phyloP scores from a whole-genome alignment of 768 basidiomycete genomes.

The Calocera viscosa region DNA sequence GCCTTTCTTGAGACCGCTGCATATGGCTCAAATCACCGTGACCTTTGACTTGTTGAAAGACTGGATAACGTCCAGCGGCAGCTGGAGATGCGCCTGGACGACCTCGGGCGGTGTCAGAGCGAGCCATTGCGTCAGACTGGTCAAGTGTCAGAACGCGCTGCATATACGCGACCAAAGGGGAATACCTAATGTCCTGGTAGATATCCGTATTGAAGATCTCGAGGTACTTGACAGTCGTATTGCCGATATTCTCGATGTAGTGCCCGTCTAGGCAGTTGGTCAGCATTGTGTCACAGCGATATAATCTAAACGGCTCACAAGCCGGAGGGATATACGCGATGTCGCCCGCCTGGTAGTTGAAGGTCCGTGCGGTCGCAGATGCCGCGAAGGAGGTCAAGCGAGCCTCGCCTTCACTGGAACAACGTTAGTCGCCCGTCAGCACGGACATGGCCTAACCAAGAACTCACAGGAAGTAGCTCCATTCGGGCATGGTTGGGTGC shows the following conservation, averaged over 20 bases:
- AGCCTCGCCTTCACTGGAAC: conserved; percentile 37
- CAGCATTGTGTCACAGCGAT: neutral
- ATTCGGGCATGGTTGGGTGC: conserved; percentile 45
- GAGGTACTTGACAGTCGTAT: conserved; percentile 43
- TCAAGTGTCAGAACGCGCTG: neutral
- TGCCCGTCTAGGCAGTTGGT: conserved; percentile 30
- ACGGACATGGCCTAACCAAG: too few species aligned
- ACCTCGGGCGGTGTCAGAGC: conserved; percentile 45
- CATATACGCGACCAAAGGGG: too few species aligned
- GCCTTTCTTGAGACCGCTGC: neutral
- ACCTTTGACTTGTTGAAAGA: neutral
- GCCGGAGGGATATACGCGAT: conserved; percentile 30
- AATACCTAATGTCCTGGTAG: conserved; percentile 41
- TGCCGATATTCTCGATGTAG: conserved; percentile 56
- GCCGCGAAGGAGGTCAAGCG: conserved; percentile 49
- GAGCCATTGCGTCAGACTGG: conserved; percentile 45
- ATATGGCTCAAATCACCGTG: neutral
- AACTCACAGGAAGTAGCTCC: conserved; percentile 26
- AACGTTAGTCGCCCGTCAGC: neutral
- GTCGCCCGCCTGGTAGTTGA: conserved; percentile 51
- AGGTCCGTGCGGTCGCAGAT: conserved; percentile 42
- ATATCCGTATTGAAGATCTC: conserved; percentile 49
- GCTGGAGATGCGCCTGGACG: conserved; percentile 30
- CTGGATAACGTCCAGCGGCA: neutral
- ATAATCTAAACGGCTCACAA: neutral